A percentile compares a stretch with the other conserved stretches of the same genome.
Conservation (phyloP, 306 rosid species). For the Trifolium fragiferum region DNA sequence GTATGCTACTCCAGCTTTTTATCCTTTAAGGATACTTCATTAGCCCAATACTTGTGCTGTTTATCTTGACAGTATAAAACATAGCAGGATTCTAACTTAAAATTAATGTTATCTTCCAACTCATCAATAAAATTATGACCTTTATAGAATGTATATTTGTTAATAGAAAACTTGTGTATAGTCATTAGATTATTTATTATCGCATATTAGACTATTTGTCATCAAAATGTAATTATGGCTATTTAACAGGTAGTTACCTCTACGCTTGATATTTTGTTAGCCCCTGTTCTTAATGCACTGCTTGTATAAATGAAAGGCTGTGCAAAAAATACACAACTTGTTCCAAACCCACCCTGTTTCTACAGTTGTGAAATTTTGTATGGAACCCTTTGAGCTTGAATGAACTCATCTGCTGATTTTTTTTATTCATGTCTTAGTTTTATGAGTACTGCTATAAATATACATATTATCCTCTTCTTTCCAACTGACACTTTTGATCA, state of each 20-base stretch:
- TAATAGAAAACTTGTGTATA: not conserved
- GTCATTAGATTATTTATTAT: conserved; percentile 21
- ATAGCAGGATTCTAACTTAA: not conserved
- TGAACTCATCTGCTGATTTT: not conserved
- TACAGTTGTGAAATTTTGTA: no score
- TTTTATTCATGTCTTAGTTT: not conserved
- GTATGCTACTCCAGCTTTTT: not conserved
- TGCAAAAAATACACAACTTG: not conserved
- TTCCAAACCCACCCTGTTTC: not conserved
- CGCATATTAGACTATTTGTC: not conserved
- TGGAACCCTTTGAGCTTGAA: not conserved
- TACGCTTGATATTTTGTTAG: not conserved
- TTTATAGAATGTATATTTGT: conserved; percentile 13
- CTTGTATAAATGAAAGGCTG: not conserved
- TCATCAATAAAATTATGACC: not conserved
- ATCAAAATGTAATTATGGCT: not conserved
- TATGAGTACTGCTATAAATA: not conserved
- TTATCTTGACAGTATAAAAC: conserved; percentile 9
- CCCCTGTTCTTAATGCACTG: not conserved
- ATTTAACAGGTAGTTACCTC: no score
- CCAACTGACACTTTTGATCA: no score
- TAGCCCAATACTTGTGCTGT: not conserved
- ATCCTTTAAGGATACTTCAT: conserved; percentile 4
- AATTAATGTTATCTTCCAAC: not conserved
- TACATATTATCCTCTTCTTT: not conserved